phyloP scores from a whole-genome alignment of 345 rosid genomes.

The Camelina laxa region DNA sequence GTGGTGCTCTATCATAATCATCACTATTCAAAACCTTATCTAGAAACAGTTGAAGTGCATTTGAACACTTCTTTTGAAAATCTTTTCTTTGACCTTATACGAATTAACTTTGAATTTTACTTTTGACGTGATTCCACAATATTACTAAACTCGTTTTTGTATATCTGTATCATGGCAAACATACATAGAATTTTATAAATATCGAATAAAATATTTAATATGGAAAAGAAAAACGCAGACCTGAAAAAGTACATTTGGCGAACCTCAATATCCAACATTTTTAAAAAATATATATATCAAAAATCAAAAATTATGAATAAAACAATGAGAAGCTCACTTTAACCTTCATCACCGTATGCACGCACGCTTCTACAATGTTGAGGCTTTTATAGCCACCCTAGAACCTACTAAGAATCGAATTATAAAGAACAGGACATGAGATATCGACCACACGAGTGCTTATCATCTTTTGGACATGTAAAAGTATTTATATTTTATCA shows the following conservation, averaged over 20 bases:
- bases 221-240: slow-evolving; percentile 5
- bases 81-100: no score
- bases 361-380: slow-evolving; percentile 29
- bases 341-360: slow-evolving; percentile 17
- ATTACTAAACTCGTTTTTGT: neutral
- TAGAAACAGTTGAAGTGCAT: neutral
- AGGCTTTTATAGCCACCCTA: slow-evolving; percentile 39
- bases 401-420: slow-evolving; percentile 34
- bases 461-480: slow-evolving; percentile 21
- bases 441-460: slow-evolving; percentile 40
- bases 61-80: neutral
- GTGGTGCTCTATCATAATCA: neutral
- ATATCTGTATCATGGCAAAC: neutral
- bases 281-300: neutral
- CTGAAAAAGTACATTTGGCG: slow-evolving; percentile 13
- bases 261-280: neutral
- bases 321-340: slow-evolving; percentile 26
- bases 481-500: neutral
- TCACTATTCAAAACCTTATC: no score
- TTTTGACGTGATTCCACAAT: neutral
- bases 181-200: neutral
- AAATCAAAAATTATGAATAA: slow-evolving; percentile 4
- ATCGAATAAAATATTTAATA: no score
- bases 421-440: slow-evolving; percentile 26
- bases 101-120: no score